Evolutionary conservation across 2,329 filamentous ascomycete genomes (phyloP).

Genomic region (Xylariomycetidae sp.): DNA sequence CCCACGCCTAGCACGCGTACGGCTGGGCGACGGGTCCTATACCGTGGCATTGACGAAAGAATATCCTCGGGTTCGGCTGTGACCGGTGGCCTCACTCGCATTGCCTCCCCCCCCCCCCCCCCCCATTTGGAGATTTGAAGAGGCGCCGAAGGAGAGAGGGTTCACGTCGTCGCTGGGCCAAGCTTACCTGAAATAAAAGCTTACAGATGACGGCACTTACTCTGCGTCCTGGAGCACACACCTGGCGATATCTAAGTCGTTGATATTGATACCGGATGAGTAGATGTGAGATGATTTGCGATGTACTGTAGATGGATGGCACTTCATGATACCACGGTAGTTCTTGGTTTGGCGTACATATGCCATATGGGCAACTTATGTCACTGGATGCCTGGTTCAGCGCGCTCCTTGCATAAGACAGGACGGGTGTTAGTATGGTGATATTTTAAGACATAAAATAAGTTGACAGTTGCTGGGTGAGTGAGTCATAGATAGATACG

Average conservation of each 20-base stretch:
- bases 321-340: too few species aligned
- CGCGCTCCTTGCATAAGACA: conserved; percentile 1
- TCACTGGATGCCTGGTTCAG: conserved; percentile 14
- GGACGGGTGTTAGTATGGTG: conserved; percentile 1
- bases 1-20: conserved; percentile 44
- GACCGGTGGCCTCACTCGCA: conserved; percentile 28
- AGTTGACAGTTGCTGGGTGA: too few species aligned
- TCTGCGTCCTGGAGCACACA: conserved; percentile 2
- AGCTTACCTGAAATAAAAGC: conserved; percentile 29
- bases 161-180: conserved; percentile 35
- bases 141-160: conserved; percentile 33
- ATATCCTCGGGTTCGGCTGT: conserved; percentile 38
- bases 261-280: not conserved
- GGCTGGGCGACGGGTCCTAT: conserved; percentile 47
- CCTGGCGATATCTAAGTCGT: not conserved
- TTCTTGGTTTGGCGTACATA: too few species aligned
- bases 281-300: not conserved
- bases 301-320: too few species aligned
- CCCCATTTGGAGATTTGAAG: conserved; percentile 36
- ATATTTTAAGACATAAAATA: too few species aligned
- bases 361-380: too few species aligned
- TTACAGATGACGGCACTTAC: conserved; percentile 11
- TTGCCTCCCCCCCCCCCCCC: conserved; percentile 33
- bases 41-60: conserved; percentile 38
- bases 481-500: too few species aligned